Evolutionary conservation across 495 filamentous ascomycete species (phyloP), one percentile per base, ranked within the genome.

Genomic region (Penicillium crystallinum): DNA sequence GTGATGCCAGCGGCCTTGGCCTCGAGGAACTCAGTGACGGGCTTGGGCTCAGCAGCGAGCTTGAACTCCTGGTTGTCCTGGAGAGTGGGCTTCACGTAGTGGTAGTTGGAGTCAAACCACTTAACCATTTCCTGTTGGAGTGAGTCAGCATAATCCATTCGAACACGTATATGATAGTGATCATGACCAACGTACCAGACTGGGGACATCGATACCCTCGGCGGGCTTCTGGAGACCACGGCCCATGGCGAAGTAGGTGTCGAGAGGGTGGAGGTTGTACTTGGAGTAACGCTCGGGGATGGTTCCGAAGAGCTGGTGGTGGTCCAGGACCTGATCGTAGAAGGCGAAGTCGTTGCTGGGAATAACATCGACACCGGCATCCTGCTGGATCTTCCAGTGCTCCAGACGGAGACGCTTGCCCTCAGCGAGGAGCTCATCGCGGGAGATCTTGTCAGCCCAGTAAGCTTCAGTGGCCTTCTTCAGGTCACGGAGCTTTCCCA

Each of bases 81-180:
- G 51, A 98, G 81, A 53, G 93, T 96, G 52, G 93, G 93, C 83
- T 97, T 97, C 75, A 97, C 93, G 78, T 97, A 97, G 82, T 98
- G 93, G 84, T 98, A 98, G 86, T 98, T 98, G 59, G 90, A 95
- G 81, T 98, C 93, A 71, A 98, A 98, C 93, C 95, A 98, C 79
- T 98, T 98, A 48, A 98, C 93, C 93, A 98, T 98, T 81, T 98
- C 93, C 79, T 84, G 35, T 50, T 31, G 46, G 21, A 17, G 11
- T 19, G 33, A 29, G 45, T 59, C 56, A 57, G 56, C 36, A 39
- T 47, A 33, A 48, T 36, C 6, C 12, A 45, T 9, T 15, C 6
- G 27, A 8, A 43, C 23, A 15, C 46, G 22, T 40, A 15, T 11
- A 54, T 10, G 29, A 40, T 36, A 38, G 7, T 39, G 11, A 35